phyloP scores from a whole-genome alignment of 192 early-diverging fungal species.

The Backusella luteola region DNA sequence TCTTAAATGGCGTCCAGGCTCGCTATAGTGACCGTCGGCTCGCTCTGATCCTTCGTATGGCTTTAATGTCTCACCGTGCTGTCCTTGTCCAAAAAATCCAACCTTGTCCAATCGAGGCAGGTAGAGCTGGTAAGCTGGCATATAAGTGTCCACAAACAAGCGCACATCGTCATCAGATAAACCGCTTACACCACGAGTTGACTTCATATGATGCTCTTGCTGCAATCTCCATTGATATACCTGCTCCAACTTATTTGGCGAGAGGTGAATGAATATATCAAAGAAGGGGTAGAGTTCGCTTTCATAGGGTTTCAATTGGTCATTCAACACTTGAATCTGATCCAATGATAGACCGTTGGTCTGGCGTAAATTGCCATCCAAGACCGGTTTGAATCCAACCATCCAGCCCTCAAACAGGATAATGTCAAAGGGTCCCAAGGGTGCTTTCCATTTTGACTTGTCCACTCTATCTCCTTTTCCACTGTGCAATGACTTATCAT shows the following conservation, averaged over 20 bases:
- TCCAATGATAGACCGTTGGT: conserved; percentile 37
- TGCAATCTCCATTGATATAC: conserved; percentile 87
- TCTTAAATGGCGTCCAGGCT: conserved; percentile 35
- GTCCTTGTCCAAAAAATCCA: conserved; percentile 45
- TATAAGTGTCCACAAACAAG: conserved; percentile 84
- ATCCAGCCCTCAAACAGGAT: conserved; percentile 95
- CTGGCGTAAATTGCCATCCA: conserved; percentile 18
- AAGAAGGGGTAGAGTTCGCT: conserved; percentile 60
- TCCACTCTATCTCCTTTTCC: conserved; percentile 81
- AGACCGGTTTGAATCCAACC: conserved; percentile 76
- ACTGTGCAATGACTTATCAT: conserved; percentile 74
- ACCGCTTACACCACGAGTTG: conserved; percentile 46
- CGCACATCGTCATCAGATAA: conserved; percentile 73
- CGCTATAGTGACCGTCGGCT: conserved; percentile 3
- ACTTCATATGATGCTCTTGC: conserved; percentile 71
- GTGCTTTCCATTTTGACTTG: conserved; percentile 53
- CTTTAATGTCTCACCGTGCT: not conserved
- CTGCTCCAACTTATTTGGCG: conserved; percentile 53
- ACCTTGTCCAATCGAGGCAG: conserved; percentile 40
- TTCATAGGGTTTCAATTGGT: conserved; percentile 55
- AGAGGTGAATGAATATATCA: conserved; percentile 76
- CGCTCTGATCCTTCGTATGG: conserved; percentile 23
- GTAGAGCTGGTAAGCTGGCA: conserved; percentile 81
- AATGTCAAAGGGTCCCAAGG: conserved; percentile 63
- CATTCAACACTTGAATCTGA: conserved; percentile 47